These are phyloP conservation scores for Trichoderma hamatum DNA, from an alignment of 2,329 filamentous ascomycete genomes.

Conservation along the genomic window DNA sequence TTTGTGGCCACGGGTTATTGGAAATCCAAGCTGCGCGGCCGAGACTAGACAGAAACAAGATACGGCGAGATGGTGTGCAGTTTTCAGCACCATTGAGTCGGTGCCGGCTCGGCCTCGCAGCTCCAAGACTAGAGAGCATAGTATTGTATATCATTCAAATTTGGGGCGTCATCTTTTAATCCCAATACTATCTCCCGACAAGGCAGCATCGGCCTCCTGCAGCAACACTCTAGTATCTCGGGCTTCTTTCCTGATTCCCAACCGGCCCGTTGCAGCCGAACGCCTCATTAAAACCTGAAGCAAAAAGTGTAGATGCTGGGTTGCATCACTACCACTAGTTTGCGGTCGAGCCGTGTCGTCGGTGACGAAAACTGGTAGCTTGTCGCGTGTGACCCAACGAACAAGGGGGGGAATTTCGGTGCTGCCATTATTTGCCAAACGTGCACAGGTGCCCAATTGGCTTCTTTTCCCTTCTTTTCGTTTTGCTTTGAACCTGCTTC, in stretches of 20 bases:
- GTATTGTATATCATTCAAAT: too few relatives aligned
- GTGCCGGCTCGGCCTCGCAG: slow-evolving; percentile 10
- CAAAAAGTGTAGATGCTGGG: not conserved
- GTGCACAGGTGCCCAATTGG: not conserved
- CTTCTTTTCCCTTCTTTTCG: not conserved
- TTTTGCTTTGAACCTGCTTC: slow-evolving; percentile 9
- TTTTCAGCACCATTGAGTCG: not conserved
- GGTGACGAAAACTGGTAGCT: slow-evolving; percentile 27
- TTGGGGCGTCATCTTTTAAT: not conserved
- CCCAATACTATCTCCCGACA: not conserved
- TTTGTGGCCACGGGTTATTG: not conserved
- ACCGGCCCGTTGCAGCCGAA: not conserved
- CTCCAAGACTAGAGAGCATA: too few relatives aligned
- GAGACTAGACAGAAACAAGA: not conserved
- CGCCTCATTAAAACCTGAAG: not conserved
- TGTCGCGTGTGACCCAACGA: slow-evolving; percentile 17
- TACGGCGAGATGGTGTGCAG: not conserved
- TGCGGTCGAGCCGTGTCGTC: slow-evolving; percentile 11
- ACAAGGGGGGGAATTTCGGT: not conserved
- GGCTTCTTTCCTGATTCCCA: not conserved
- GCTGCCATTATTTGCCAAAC: not conserved
- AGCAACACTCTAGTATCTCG: not conserved
- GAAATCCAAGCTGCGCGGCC: not conserved
- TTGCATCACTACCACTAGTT: not conserved
- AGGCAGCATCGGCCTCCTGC: not conserved